phyloP scores from a whole-genome alignment of 768 basidiomycete genomes.

The Calocybe cyanea region DNA sequence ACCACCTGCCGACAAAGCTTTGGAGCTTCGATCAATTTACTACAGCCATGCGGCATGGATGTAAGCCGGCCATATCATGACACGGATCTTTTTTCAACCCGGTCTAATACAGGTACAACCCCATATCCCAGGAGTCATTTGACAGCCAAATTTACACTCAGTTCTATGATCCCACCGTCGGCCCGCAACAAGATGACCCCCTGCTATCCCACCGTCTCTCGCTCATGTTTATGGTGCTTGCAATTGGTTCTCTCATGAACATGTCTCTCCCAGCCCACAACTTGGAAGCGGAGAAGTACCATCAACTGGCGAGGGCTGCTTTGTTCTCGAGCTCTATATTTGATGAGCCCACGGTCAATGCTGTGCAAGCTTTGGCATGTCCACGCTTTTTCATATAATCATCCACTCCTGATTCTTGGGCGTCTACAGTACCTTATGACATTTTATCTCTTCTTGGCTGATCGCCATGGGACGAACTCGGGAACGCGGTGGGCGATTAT shows the following conservation, averaged over 20 bases:
- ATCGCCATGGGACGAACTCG: slow-evolving; percentile 63
- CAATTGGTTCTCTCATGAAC: slow-evolving; percentile 64
- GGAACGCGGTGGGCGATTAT: slow-evolving; percentile 66
- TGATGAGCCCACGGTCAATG: slow-evolving; percentile 63
- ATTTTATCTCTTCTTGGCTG: slow-evolving; percentile 64
- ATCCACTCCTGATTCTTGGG: slow-evolving; percentile 3
- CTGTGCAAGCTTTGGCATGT: slow-evolving; percentile 64
- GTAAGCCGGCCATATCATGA: slow-evolving; percentile 32
- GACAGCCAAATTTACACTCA: slow-evolving; percentile 54
- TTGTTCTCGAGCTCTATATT: slow-evolving; percentile 63
- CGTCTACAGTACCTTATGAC: slow-evolving; percentile 59
- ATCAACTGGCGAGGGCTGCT: slow-evolving; percentile 62
- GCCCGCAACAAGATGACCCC: slow-evolving; percentile 45
- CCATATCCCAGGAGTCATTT: slow-evolving; percentile 57
- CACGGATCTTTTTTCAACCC: slow-evolving; percentile 4
- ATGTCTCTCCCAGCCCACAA: slow-evolving; percentile 52
- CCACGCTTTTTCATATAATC: slow-evolving; percentile 14
- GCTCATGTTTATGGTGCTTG: slow-evolving; percentile 62
- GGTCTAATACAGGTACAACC: slow-evolving; percentile 54
- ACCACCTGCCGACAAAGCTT: slow-evolving; percentile 55
- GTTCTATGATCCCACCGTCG: slow-evolving; percentile 48
- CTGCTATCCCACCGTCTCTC: slow-evolving; percentile 58
- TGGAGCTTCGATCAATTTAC: slow-evolving; percentile 58
- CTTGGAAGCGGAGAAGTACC: slow-evolving; percentile 67
- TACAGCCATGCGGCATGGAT: slow-evolving; percentile 70